phyloP scores from a whole-genome alignment of 148 eudicot species.

The Amaranthus palmeri region DNA sequence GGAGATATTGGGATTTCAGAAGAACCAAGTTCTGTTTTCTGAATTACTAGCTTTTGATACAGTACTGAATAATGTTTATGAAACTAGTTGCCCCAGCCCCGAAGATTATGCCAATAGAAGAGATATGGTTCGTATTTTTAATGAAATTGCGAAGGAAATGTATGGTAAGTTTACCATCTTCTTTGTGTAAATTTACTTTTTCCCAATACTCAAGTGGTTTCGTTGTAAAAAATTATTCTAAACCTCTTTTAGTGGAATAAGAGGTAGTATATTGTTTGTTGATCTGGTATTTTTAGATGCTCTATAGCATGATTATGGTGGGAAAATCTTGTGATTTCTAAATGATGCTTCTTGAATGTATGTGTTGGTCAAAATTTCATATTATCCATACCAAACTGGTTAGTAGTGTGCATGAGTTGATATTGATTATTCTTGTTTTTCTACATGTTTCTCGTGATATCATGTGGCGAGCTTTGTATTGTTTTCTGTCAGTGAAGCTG shows the following conservation, averaged over 20 bases:
- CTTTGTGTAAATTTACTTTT: not conserved
- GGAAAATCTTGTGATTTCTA: no score
- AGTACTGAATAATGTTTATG: conserved; percentile 46
- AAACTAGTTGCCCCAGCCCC: conserved; percentile 43
- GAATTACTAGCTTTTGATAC: conserved; percentile 35
- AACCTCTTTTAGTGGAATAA: not conserved
- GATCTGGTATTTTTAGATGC: not conserved
- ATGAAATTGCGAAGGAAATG: conserved; percentile 67
- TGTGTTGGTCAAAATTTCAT: no score
- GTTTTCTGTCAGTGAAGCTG: not conserved
- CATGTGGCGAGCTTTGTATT: not conserved
- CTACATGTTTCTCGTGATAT: not conserved
- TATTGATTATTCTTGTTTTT: no score
- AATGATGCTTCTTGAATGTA: no score
- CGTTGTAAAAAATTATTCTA: not conserved
- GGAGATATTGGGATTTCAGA: conserved; percentile 40
- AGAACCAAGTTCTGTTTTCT: conserved; percentile 26
- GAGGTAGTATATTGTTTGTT: not conserved
- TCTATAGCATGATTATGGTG: no score
- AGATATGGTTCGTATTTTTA: conserved; percentile 63
- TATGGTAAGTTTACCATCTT: conserved; percentile 47
- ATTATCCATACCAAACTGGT: no score
- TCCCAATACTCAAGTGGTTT: not conserved
- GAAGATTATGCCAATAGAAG: conserved; percentile 57
- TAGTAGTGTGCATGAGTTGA: no score